Conservation (phyloP, 108 stramenopile genomes). For the Nannochloropsis gaditana region DNA sequence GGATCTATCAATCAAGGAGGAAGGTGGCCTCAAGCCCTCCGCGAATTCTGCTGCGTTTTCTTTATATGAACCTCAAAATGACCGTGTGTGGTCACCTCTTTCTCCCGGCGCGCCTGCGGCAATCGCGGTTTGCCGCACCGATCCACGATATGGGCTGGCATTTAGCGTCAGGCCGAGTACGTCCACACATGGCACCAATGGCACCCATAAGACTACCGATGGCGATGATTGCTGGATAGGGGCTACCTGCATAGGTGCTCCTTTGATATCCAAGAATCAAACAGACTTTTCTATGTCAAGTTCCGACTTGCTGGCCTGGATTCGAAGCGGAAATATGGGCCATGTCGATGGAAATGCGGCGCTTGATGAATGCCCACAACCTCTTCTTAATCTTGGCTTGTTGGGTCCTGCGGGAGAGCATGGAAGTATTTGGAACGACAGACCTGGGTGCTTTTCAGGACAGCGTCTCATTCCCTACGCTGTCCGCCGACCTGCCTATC, state of each 20-base stretch:
- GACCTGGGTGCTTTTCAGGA: no score
- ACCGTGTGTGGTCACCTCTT: not conserved
- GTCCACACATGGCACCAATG: not conserved
- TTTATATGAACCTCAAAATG: not conserved
- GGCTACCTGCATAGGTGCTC: no score
- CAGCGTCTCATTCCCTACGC: not conserved
- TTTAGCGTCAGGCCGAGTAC: not conserved
- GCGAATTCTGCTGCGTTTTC: not conserved
- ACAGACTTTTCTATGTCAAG: not conserved
- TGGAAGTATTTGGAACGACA: no score
- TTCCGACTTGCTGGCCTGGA: not conserved
- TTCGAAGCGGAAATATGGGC: conserved; percentile 2
- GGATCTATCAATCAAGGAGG: not conserved
- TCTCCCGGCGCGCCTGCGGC: not conserved
- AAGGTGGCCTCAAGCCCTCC: not conserved
- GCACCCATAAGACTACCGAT: not conserved
- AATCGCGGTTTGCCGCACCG: not conserved
- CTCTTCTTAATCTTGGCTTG: not conserved
- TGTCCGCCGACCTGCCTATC: not conserved
- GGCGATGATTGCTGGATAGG: no score
- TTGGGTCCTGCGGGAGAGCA: not conserved
- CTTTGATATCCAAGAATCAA: not conserved
- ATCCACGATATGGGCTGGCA: not conserved
- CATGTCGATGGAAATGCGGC: not conserved
- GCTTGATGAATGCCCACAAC: not conserved